Evolutionary conservation across 306 rosid genomes (phyloP).

Genomic region (Lathyrus tuberosus): DNA sequence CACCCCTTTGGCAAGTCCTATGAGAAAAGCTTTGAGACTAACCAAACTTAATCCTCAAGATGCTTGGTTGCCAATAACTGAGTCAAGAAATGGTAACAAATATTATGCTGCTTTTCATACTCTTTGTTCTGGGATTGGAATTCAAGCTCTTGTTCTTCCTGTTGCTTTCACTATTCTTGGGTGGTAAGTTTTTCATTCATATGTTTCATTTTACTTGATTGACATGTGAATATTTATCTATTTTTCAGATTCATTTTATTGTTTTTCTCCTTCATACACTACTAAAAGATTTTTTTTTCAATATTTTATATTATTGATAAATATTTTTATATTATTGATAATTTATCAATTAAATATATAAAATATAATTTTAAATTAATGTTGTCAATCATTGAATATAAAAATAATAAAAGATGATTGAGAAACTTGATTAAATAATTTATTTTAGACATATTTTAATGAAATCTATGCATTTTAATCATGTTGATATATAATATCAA

Average conservation of each 20-base stretch:
- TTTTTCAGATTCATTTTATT: not conserved
- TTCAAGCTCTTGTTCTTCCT: slow-evolving; percentile 71
- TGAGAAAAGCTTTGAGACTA: slow-evolving; percentile 50
- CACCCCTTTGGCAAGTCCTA: slow-evolving; percentile 55
- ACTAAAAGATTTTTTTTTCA: not conserved
- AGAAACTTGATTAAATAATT: not conserved
- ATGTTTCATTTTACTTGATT: not conserved
- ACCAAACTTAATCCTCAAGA: slow-evolving; percentile 65
- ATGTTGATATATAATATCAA: not conserved
- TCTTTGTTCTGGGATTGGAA: slow-evolving; percentile 67
- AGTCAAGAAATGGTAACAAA: slow-evolving; percentile 66
- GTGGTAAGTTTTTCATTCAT: slow-evolving; percentile 43
- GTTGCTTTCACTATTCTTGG: slow-evolving; percentile 66
- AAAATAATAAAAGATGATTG: not conserved
- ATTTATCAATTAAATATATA: not conserved
- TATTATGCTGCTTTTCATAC: slow-evolving; percentile 64
- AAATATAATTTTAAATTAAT: not conserved
- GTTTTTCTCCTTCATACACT: not conserved
- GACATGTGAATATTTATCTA: not conserved
- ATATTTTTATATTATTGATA: not conserved
- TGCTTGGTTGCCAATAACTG: slow-evolving; percentile 73
- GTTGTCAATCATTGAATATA: not conserved
- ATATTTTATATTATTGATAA: not conserved
- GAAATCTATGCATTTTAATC: not conserved
- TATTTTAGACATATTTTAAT: not conserved